Conservation (phyloP, 2,329 filamentous ascomycete genomes). For the Penicillium rolfsii region DNA sequence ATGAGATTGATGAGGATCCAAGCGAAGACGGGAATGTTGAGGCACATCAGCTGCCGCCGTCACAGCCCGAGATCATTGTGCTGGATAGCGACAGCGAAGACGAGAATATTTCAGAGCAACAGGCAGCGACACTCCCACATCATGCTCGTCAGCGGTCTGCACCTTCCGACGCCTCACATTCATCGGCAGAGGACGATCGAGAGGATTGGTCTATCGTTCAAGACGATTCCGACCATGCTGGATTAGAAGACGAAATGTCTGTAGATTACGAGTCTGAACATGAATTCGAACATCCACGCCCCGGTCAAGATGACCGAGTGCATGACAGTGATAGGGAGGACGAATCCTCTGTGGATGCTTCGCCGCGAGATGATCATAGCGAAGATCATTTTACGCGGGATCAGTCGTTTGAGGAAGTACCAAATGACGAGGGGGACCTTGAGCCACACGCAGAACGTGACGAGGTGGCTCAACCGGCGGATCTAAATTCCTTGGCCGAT, state of each 20-base stretch:
- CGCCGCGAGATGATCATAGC: conserved; percentile 14
- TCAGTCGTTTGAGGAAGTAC: background rate
- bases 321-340: conserved; percentile 26
- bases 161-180: background rate
- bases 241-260: conserved; percentile 8
- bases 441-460: background rate
- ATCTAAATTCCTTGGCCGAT: background rate
- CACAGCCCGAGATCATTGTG: conserved; percentile 44
- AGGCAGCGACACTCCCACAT: background rate
- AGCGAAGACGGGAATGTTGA: conserved; percentile 19
- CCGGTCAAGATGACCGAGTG: conserved; percentile 11
- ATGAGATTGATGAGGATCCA: conserved; percentile 16
- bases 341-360: conserved; percentile 19
- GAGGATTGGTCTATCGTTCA: conserved; percentile 10
- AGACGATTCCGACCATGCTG: conserved; percentile 4
- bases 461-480: background rate
- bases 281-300: background rate
- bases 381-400: conserved; percentile 1
- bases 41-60: conserved; percentile 8
- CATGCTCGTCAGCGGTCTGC: background rate
- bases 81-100: conserved; percentile 49
- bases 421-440: background rate
- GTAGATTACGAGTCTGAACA: background rate
- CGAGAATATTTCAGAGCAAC: conserved; percentile 29
- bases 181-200: conserved; percentile 4